Conservation (phyloP, 208 protist species). For the Acanthamoeba divionensis region DNA sequence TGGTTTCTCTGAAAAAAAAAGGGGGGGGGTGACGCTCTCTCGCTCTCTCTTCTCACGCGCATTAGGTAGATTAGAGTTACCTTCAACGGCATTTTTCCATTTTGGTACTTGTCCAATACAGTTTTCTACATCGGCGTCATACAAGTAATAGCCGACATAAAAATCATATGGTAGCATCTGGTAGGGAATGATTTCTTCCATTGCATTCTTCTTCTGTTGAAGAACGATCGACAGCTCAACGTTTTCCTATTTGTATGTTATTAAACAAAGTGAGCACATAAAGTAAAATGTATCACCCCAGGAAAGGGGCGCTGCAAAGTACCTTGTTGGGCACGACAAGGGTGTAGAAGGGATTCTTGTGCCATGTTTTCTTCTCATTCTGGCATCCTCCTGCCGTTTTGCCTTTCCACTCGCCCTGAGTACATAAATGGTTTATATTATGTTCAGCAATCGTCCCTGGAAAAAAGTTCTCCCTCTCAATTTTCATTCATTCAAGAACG, state of each 20-base stretch:
- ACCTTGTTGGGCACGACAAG: constrained; percentile 31
- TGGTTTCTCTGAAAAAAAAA: too few relatives aligned
- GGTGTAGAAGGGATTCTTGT: constrained; percentile 38
- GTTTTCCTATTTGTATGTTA: too few relatives aligned
- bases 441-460: too few relatives aligned
- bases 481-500: too few relatives aligned
- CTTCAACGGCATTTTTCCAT: constrained; percentile 36
- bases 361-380: constrained; percentile 46
- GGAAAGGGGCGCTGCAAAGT: too few relatives aligned
- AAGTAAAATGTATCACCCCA: too few relatives aligned
- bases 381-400: constrained; percentile 10
- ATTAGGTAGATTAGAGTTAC: background rate
- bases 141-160: constrained; percentile 29
- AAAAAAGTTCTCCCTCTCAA: too few relatives aligned
- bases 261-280: too few relatives aligned
- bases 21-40: too few relatives aligned
- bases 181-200: constrained; percentile 37
- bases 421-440: too few relatives aligned
- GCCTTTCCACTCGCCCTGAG: constrained; percentile 13
- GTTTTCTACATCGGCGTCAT: constrained; percentile 21
- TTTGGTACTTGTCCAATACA: background rate
- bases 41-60: too few relatives aligned
- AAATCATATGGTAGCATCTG: constrained; percentile 40
- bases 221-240: constrained; percentile 34
- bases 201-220: constrained; percentile 37